These are phyloP conservation scores for Cytospora piceicola DNA, from an alignment of 2,329 filamentous ascomycete species.

Conservation along the genomic window DNA sequence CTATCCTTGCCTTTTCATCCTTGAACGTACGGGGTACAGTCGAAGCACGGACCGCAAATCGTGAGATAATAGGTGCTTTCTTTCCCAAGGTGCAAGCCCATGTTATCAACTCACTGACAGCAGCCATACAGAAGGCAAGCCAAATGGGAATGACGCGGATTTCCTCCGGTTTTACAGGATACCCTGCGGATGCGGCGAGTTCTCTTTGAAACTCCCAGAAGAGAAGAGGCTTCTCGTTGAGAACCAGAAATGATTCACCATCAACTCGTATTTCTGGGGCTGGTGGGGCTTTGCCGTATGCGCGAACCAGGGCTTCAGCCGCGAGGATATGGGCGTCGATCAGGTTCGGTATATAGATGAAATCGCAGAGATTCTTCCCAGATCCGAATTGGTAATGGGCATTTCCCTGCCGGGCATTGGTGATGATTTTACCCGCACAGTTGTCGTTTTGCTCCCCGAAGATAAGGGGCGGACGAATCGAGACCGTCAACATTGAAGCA, in stretches of 20 bases:
- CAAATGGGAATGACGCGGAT: slow-evolving; percentile 33
- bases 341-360: slow-evolving; percentile 37
- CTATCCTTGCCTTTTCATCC: slow-evolving; percentile 31
- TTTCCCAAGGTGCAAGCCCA: too few relatives aligned
- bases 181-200: slow-evolving; percentile 35
- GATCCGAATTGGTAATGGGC: slow-evolving; percentile 34
- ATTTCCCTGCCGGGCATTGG: slow-evolving; percentile 29
- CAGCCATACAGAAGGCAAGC: slow-evolving; percentile 26
- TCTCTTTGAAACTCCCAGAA: slow-evolving; percentile 42
- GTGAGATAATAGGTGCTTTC: too few relatives aligned
- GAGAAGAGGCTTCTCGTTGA: slow-evolving; percentile 38
- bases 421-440: slow-evolving; percentile 31
- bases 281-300: slow-evolving; percentile 33
- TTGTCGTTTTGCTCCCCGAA: slow-evolving; percentile 33
- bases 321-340: slow-evolving; percentile 38
- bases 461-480: slow-evolving; percentile 28
- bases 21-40: slow-evolving; percentile 29
- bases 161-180: slow-evolving; percentile 32
- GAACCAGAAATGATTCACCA: slow-evolving; percentile 42
- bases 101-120: too few relatives aligned
- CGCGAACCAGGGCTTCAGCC: slow-evolving; percentile 36
- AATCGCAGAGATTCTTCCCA: slow-evolving; percentile 39
- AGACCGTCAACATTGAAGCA: slow-evolving; percentile 30
- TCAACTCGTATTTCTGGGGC: slow-evolving; percentile 35
- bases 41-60: too few relatives aligned